These are phyloP conservation scores for Eucalyptus brandiana DNA, from an alignment of 345 rosid species.

Conservation along the genomic window DNA sequence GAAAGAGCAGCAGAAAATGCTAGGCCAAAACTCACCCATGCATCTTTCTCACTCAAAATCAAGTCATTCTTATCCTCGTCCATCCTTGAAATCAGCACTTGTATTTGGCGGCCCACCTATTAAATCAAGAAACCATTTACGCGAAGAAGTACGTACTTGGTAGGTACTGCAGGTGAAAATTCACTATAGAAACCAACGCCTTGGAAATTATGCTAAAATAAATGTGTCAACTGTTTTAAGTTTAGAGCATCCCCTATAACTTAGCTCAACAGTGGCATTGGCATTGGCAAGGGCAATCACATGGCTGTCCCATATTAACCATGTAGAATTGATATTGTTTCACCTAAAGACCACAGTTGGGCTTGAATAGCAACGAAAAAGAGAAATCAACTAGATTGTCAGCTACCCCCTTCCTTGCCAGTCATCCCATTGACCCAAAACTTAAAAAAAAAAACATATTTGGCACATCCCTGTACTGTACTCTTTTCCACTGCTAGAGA, in stretches of 20 bases:
- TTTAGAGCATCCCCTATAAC: not conserved
- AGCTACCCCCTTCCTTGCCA: not conserved
- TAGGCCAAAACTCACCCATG: slow-evolving; percentile 49
- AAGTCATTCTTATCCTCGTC: slow-evolving; percentile 70
- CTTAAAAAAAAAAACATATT: not conserved
- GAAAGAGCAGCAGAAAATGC: not conserved
- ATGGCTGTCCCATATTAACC: not conserved
- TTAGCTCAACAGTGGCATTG: not conserved
- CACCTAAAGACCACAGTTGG: not conserved
- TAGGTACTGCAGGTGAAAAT: not conserved
- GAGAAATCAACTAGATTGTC: not conserved
- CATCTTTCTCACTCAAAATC: slow-evolving; percentile 67
- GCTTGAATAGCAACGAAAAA: not conserved
- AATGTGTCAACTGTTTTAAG: not conserved
- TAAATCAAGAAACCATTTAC: slow-evolving; percentile 1
- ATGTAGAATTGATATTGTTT: not conserved
- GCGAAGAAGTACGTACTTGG: not conserved
- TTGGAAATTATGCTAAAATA: not conserved
- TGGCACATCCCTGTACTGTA: not conserved
- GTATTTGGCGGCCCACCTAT: slow-evolving; percentile 54
- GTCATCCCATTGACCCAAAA: not conserved
- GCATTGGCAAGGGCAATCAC: not conserved
- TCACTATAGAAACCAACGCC: not conserved
- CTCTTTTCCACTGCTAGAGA: not conserved
- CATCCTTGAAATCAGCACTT: slow-evolving; percentile 49